A percentile compares a stretch with the other conserved stretches of the same genome.
These are phyloP conservation scores for Coemansia sp. DNA, from an alignment of 192 early-diverging fungal genomes.

Conservation along the genomic window DNA sequence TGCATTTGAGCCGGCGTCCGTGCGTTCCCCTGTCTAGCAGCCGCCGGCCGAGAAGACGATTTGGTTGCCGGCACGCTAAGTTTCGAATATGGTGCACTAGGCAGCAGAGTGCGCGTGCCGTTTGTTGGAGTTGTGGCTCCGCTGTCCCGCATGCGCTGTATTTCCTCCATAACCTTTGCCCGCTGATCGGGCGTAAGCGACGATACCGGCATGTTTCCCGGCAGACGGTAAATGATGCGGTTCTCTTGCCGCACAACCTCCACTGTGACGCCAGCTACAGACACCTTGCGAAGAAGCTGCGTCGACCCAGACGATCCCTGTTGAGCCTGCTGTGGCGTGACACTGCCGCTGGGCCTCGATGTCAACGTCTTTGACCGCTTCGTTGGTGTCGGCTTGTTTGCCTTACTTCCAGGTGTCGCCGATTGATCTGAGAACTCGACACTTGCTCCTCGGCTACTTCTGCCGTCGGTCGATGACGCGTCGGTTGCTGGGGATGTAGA, in stretches of 20 bases:
- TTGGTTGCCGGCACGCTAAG: neutral
- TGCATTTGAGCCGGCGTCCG: conserved; percentile 1
- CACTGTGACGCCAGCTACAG: conserved; percentile 42
- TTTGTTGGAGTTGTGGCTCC: neutral
- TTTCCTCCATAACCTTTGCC: conserved; percentile 46
- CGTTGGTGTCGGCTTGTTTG: neutral
- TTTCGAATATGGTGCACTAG: neutral
- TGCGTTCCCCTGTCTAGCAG: neutral
- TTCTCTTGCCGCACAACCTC: conserved; percentile 50
- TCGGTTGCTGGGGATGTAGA: neutral
- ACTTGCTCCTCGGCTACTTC: conserved; percentile 1
- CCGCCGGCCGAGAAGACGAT: neutral
- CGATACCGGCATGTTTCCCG: conserved; percentile 51
- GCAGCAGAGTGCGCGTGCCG: neutral
- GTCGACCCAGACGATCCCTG: conserved; percentile 4
- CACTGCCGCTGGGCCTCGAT: neutral
- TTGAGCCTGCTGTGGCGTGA: too few species aligned
- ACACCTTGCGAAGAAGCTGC: conserved; percentile 37
- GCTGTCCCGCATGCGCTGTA: conserved; percentile 40
- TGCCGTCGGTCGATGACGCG: neutral
- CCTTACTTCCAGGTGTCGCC: neutral
- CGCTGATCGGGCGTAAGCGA: conserved; percentile 51
- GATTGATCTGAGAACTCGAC: neutral
- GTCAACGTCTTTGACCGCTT: neutral
- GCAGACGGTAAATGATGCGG: conserved; percentile 49